Base-by-base conservation (phyloP, 192 early-diverging fungal species). In the Fimicolochytrium jonesii region DNA sequence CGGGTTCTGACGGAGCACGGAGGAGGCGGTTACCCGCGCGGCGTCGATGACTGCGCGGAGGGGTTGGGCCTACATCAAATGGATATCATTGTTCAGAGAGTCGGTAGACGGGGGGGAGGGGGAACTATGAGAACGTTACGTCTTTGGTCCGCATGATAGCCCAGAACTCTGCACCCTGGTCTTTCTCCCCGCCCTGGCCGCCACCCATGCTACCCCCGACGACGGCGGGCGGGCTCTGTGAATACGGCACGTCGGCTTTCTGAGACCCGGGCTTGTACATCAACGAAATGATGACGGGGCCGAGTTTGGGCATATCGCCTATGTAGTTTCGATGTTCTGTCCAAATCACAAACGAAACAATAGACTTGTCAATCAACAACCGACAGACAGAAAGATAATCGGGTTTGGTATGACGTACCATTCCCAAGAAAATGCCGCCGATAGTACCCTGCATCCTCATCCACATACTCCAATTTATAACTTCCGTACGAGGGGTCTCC, bases 251-350 rank as follows among this genome's bases (percentile, higher is more conserved):
- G 22, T 37, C 20, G 10, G 10, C 6, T 13, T 26, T 39, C 9
- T 39, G 17, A 39, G 37, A 39, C 37, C 37, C 9, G 37, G 37
- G 37, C 17, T 39, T 39, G 37, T 39, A 59, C 52, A 61, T 71
- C 30, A 74, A 28, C 6, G 73, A 74, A 6, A 75, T 64, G 17
- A 75, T 75, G 6, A 72, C 63, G 18, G 73, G 65, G 0, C 73
- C 73, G 7, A 56, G 56, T 36, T 62, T 63, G 6, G 59, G 46
- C 13, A 51, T 20, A 4, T 42, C 48, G 13, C 69, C 73, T 49
- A 72, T 37, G 41, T 58, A 75, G 17, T 31, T 72, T 30, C 18
- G 0, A 42, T 75, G 66, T 13, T 73, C 73, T 74, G 58, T 2
- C 23, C 18, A n/a, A n/a, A n/a, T n/a, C n/a, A n/a, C n/a, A n/a